These are phyloP conservation scores for Kandelia obovata DNA, from an alignment of 345 rosid genomes.

Conservation along the genomic window DNA sequence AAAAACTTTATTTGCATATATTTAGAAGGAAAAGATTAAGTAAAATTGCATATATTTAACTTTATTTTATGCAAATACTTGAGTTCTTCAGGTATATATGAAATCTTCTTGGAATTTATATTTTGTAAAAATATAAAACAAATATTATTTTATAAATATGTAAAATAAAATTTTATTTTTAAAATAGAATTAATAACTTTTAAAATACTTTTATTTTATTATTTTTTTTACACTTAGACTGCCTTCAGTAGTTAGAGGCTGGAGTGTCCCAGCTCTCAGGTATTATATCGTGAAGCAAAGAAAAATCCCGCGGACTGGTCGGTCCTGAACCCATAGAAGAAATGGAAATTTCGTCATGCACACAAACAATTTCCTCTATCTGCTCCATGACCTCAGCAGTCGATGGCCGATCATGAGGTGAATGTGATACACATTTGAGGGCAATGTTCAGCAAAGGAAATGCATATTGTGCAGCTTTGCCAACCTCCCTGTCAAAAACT, in stretches of 20 bases:
- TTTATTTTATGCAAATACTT: too few species aligned
- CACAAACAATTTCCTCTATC: slow-evolving; percentile 39
- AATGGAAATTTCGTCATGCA: slow-evolving; percentile 25
- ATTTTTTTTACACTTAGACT: too few species aligned
- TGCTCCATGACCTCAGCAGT: slow-evolving; percentile 39
- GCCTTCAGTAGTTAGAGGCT: slow-evolving; percentile 36
- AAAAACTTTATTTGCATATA: too few species aligned
- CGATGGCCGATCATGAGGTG: slow-evolving; percentile 38
- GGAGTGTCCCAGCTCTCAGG: slow-evolving; percentile 62
- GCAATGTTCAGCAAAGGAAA: slow-evolving; percentile 54
- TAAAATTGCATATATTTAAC: too few species aligned
- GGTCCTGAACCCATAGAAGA: slow-evolving; percentile 33
- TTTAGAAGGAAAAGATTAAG: too few species aligned
- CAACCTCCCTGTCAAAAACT: slow-evolving; percentile 56
- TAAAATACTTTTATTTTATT: too few species aligned
- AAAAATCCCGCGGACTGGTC: slow-evolving; percentile 31
- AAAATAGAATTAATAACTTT: too few species aligned
- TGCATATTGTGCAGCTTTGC: slow-evolving; percentile 41
- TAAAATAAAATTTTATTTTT: too few species aligned
- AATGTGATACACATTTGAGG: slow-evolving; percentile 45
- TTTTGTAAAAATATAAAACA: too few species aligned
- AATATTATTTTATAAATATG: too few species aligned
- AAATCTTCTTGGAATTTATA: too few species aligned
- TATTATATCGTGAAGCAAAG: slow-evolving; percentile 47
- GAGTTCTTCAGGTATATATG: too few species aligned